A percentile compares a stretch with the other conserved stretches of the same genome.
These are phyloP conservation scores for Fusarium virguliforme DNA, from an alignment of 2,329 filamentous ascomycete genomes.

Conservation along the genomic window DNA sequence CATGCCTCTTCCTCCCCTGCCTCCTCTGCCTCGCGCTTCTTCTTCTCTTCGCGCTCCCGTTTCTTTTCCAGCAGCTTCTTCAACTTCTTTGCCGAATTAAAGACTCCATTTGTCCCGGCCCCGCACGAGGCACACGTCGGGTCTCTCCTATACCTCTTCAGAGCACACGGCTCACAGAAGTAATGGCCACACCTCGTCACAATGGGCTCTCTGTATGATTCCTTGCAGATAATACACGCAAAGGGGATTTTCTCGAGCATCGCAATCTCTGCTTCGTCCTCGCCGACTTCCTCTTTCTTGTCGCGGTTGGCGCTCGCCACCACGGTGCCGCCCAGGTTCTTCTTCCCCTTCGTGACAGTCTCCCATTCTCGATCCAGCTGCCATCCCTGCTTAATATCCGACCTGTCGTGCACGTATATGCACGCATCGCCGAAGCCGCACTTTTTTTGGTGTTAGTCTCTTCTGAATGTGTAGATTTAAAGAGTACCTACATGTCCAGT, in stretches of 20 bases:
- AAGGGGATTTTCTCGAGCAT: slow-evolving; percentile 90
- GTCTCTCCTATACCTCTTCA: slow-evolving; percentile 88
- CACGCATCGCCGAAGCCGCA: slow-evolving; percentile 63
- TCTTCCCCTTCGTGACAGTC: slow-evolving; percentile 80
- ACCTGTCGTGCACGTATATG: slow-evolving; percentile 83
- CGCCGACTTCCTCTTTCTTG: slow-evolving; percentile 53
- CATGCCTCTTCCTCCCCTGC: slow-evolving; percentile 66
- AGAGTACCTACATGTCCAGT: slow-evolving; percentile 65
- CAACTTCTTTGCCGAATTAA: slow-evolving; percentile 88
- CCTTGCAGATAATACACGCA: slow-evolving; percentile 88
- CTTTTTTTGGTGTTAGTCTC: too few species aligned
- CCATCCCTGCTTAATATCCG: slow-evolving; percentile 93
- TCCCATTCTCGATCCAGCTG: slow-evolving; percentile 97
- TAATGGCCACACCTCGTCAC: slow-evolving; percentile 95
- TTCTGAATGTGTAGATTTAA: too few species aligned
- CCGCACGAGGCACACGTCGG: slow-evolving; percentile 91
- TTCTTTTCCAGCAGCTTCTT: slow-evolving; percentile 86
- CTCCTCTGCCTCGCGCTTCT: slow-evolving; percentile 69
- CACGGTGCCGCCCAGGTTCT: slow-evolving; percentile 72
- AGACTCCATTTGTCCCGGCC: slow-evolving; percentile 88
- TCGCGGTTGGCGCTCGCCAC: slow-evolving; percentile 72
- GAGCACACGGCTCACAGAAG: slow-evolving; percentile 92
- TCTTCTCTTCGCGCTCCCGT: slow-evolving; percentile 72
- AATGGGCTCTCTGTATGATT: slow-evolving; percentile 83
- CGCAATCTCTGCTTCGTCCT: slow-evolving; percentile 75